Percentiles rank a stretch among this genome's conserved stretches.
Evolutionary conservation across 345 rosid genomes (phyloP).

Genomic region (Lepidium africanum): DNA sequence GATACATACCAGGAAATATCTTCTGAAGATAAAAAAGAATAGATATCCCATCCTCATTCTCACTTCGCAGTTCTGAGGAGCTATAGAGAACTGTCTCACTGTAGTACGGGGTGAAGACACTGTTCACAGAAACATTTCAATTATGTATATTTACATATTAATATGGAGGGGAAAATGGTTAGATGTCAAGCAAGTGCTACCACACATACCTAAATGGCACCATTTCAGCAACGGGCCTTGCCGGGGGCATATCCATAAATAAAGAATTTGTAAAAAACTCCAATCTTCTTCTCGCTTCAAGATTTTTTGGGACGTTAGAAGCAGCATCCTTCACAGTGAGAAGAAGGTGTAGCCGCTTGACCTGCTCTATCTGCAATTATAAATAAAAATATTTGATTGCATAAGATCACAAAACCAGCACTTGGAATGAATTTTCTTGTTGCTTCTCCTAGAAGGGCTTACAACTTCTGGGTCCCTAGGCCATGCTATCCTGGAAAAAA

Average conservation of each 20-base stretch:
- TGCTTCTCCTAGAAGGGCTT: constrained; percentile 16
- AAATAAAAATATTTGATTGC: constrained; percentile 9
- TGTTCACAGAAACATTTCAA: constrained; percentile 26
- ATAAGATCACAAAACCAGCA: constrained; percentile 17
- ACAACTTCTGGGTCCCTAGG: constrained; percentile 95
- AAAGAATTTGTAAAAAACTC: constrained; percentile 85
- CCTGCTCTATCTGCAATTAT: constrained; percentile 73
- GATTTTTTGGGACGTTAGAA: constrained; percentile 91
- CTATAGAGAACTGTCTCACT: constrained; percentile 98
- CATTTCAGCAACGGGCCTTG: constrained; percentile 85
- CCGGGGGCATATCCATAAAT: constrained; percentile 92
- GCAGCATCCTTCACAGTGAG: constrained; percentile 94
- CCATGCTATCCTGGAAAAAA: constrained; percentile 83
- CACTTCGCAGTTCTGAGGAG: constrained; percentile 71
- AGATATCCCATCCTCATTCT: constrained; percentile 99
- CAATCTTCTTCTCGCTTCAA: constrained; percentile 96
- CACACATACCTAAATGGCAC: constrained; percentile 64
- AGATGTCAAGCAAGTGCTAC: neutral
- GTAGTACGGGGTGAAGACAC: constrained; percentile 99
- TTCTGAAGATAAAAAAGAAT: constrained; percentile 96
- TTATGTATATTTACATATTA: neutral
- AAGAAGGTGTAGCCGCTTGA: constrained; percentile 90
- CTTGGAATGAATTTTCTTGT: neutral
- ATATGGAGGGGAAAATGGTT: neutral
- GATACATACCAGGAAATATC: constrained; percentile 76